Percentiles rank a stretch among this genome's conserved stretches.
Conservation (phyloP, 169 alveolate species). For the Babesia bigemina region DNA sequence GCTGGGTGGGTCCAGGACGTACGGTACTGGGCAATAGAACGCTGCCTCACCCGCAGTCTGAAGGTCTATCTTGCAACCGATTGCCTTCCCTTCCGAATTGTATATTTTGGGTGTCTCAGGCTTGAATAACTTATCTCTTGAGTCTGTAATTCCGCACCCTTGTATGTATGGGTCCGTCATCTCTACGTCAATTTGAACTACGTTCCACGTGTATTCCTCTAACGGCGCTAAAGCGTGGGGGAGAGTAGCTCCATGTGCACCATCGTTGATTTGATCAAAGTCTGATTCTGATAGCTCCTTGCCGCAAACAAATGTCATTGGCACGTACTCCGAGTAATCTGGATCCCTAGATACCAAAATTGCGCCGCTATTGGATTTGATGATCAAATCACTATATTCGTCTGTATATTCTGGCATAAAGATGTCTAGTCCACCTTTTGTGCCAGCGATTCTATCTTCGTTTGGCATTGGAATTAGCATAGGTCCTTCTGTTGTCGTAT, state of each 20-base stretch:
- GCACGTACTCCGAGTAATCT: neutral
- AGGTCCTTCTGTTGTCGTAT: too few species aligned
- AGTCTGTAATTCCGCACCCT: neutral
- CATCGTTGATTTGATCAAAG: neutral
- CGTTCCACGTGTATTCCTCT: neutral
- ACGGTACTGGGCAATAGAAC: conserved; percentile 22
- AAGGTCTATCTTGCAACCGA: conserved; percentile 5
- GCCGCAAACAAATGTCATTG: neutral
- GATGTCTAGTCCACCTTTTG: neutral
- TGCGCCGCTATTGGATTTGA: neutral
- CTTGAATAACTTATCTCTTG: neutral
- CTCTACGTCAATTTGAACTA: neutral
- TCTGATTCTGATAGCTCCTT: neutral
- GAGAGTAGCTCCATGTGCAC: neutral
- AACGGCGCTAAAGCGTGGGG: neutral
- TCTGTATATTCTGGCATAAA: too few species aligned
- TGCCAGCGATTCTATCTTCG: neutral
- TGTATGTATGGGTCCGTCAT: conserved; percentile 9
- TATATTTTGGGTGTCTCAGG: neutral
- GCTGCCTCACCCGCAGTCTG: neutral
- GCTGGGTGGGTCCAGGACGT: conserved; percentile 6
- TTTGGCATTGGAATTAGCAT: too few species aligned
- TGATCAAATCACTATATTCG: neutral
- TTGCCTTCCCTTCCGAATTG: neutral
- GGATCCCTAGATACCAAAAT: neutral